Conservation (phyloP, 768 basidiomycete genomes). For the Pulveroboletus sp. region DNA sequence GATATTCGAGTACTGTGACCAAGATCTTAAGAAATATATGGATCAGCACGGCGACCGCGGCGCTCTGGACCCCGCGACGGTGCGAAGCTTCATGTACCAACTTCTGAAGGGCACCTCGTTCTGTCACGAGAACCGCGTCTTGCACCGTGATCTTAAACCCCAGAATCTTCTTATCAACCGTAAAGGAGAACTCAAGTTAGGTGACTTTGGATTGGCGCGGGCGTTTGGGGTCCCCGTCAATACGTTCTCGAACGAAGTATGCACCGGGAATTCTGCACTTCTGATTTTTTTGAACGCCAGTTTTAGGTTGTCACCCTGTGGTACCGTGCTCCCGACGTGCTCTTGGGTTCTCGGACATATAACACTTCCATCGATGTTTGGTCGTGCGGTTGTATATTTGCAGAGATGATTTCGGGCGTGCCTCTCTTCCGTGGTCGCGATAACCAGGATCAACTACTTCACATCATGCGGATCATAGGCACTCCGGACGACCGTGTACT, state of each 20-base stretch:
- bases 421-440: slow-evolving; percentile 96
- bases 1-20: slow-evolving; percentile 98
- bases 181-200: slow-evolving; percentile 94
- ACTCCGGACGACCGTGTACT: slow-evolving; percentile 88
- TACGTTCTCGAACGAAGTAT: slow-evolving; percentile 94
- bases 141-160: slow-evolving; percentile 97
- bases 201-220: slow-evolving; percentile 95
- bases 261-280: background rate
- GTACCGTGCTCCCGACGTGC: slow-evolving; percentile 98
- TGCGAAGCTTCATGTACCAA: slow-evolving; percentile 97
- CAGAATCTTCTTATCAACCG: slow-evolving; percentile 97
- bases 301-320: slow-evolving; percentile 91
- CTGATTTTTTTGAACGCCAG: background rate
- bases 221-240: slow-evolving; percentile 99
- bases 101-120: slow-evolving; percentile 95
- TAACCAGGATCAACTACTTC: slow-evolving; percentile 95
- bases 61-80: slow-evolving; percentile 80
- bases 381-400: slow-evolving; percentile 99
- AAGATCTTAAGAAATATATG: slow-evolving; percentile 99
- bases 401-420: slow-evolving; percentile 98
- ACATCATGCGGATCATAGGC: slow-evolving; percentile 96
- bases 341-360: slow-evolving; percentile 94
- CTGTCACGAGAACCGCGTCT: slow-evolving; percentile 96
- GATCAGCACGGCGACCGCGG: slow-evolving; percentile 96
- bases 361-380: slow-evolving; percentile 98